Evolutionary conservation across 148 eudicot species (phyloP).

Genomic region (Camellia sinensis): DNA sequence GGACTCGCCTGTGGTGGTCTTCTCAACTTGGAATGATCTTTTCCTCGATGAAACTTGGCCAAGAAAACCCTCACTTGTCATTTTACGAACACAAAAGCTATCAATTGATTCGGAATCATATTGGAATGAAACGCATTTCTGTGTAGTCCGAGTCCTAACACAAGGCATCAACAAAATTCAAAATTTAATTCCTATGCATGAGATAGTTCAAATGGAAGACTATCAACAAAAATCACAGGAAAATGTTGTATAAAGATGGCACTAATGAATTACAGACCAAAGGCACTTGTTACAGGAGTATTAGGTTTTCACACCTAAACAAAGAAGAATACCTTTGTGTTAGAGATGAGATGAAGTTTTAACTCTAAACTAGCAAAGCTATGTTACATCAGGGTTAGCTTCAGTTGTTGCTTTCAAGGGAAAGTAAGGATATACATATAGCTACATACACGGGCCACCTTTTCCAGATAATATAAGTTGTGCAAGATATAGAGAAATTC

Average conservation of each 20-base stretch:
- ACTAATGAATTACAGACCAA: background rate
- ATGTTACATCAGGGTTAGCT: background rate
- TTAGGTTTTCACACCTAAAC: background rate
- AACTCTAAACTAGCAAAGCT: background rate
- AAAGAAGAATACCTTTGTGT: background rate
- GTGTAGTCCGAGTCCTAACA: conserved; percentile 66
- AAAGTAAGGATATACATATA: background rate
- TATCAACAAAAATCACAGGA: conserved; percentile 1
- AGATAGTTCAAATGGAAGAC: background rate
- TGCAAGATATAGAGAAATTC: background rate
- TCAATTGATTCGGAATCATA: conserved; percentile 54
- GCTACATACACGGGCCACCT: background rate
- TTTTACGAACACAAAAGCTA: conserved; percentile 57
- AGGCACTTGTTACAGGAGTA: background rate
- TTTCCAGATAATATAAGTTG: background rate
- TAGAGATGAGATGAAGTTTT: background rate
- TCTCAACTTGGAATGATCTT: conserved; percentile 46
- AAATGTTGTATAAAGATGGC: background rate
- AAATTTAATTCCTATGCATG: background rate
- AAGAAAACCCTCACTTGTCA: conserved; percentile 29
- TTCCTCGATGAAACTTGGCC: conserved; percentile 42
- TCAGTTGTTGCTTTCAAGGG: conserved; percentile 1
- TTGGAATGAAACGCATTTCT: conserved; percentile 47
- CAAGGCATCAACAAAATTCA: conserved; percentile 7
- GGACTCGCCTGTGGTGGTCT: conserved; percentile 10